phyloP scores from a whole-genome alignment of 768 basidiomycete species.

The Pleurotus pulmonarius region DNA sequence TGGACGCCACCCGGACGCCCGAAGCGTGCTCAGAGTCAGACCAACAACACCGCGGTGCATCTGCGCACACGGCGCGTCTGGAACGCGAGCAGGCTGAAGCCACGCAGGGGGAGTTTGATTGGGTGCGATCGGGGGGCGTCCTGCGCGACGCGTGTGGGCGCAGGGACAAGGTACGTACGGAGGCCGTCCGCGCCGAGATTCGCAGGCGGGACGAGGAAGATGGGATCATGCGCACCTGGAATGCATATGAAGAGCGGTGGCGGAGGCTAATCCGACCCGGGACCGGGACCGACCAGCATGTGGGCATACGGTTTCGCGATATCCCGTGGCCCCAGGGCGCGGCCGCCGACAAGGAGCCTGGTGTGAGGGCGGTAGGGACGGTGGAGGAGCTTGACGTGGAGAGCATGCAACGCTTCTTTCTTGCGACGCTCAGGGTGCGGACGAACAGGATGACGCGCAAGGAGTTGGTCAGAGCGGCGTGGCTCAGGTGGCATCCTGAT shows the following conservation, averaged over 20 bases:
- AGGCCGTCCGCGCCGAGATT: constrained; percentile 44
- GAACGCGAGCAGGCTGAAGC: constrained; percentile 37
- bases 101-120: constrained; percentile 49
- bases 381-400: constrained; percentile 25
- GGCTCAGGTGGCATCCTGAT: constrained; percentile 70
- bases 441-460: constrained; percentile 37
- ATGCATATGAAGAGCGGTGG: constrained; percentile 55
- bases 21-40: background rate
- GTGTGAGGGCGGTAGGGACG: background rate
- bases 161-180: constrained; percentile 48
- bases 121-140: constrained; percentile 57
- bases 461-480: constrained; percentile 53
- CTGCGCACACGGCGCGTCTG: constrained; percentile 11
- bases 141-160: constrained; percentile 46
- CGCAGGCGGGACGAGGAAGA: constrained; percentile 39
- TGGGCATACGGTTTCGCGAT: constrained; percentile 38
- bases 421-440: constrained; percentile 40
- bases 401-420: constrained; percentile 46
- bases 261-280: constrained; percentile 23
- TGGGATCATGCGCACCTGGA: constrained; percentile 38
- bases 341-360: background rate
- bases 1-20: too few relatives aligned
- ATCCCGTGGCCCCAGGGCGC: constrained; percentile 62
- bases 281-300: constrained; percentile 3
- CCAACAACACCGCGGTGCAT: background rate